phyloP scores from a whole-genome alignment of 2,329 filamentous ascomycete species.

The Scedosporium dehoogii region DNA sequence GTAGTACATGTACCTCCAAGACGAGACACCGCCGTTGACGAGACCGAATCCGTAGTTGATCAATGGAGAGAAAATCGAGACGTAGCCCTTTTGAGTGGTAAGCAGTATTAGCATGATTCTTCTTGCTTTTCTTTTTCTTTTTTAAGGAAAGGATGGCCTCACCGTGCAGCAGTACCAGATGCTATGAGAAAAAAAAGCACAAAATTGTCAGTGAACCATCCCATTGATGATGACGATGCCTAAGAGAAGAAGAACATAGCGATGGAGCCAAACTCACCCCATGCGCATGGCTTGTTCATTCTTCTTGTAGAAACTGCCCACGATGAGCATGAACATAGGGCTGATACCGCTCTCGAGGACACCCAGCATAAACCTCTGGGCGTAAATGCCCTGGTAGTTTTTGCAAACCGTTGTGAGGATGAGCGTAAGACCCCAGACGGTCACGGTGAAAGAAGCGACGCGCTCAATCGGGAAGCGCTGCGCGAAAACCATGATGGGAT shows the following conservation, averaged over 20 bases:
- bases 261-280: background rate
- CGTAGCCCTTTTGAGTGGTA: background rate
- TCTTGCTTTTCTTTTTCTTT: too few species aligned
- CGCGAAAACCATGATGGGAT: constrained; percentile 22
- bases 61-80: constrained; percentile 18
- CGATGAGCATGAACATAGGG: constrained; percentile 39
- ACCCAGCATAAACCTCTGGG: constrained; percentile 34
- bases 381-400: constrained; percentile 31
- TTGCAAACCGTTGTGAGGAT: constrained; percentile 29
- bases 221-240: background rate
- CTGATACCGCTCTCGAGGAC: constrained; percentile 37
- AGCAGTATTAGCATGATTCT: too few species aligned
- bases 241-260: background rate
- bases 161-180: constrained; percentile 8
- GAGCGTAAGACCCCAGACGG: constrained; percentile 23
- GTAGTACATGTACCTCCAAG: constrained; percentile 15
- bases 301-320: constrained; percentile 15
- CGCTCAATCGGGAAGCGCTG: constrained; percentile 14
- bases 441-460: constrained; percentile 8
- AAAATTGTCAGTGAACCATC: background rate
- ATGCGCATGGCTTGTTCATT: constrained; percentile 8
- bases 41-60: constrained; percentile 23
- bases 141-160: too few species aligned
- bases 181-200: background rate
- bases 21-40: constrained; percentile 14